A percentile compares a stretch with the other conserved stretches of the same genome.
Conservation (phyloP, 108 stramenopile genomes). For the Discostella stelligeroides region DNA sequence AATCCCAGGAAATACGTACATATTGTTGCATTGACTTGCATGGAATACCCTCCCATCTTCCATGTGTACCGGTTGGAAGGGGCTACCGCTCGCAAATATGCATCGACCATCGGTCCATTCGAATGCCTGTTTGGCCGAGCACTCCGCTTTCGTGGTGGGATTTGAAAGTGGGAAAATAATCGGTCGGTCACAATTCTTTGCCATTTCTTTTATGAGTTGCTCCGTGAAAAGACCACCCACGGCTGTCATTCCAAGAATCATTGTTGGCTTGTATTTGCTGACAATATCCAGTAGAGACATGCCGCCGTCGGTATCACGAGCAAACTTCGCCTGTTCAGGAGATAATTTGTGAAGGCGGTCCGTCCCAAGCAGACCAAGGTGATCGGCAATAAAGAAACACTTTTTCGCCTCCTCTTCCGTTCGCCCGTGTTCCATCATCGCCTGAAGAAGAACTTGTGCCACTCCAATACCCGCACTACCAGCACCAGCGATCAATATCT, state of each 20-base stretch:
- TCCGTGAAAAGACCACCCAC: conserved; percentile 85
- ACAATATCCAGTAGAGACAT: conserved; percentile 68
- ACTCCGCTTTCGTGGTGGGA: conserved; percentile 96
- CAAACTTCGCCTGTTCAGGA: conserved; percentile 73
- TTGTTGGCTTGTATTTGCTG: conserved; percentile 89
- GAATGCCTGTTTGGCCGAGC: conserved; percentile 96
- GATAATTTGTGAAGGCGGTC: conserved; percentile 64
- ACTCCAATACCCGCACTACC: conserved; percentile 95
- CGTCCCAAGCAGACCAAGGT: conserved; percentile 73
- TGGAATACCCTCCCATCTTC: conserved; percentile 65
- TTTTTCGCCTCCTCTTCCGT: conserved; percentile 74
- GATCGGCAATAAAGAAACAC: conserved; percentile 86
- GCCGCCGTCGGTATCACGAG: conserved; percentile 68
- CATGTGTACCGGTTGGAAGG: conserved; percentile 92
- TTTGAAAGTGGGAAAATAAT: conserved; percentile 98
- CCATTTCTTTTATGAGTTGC: conserved; percentile 76
- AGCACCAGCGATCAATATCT: conserved; percentile 91
- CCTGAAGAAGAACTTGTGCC: conserved; percentile 80
- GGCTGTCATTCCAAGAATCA: conserved; percentile 92
- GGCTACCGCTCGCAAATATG: conserved; percentile 95
- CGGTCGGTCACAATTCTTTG: conserved; percentile 72
- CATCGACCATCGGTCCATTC: conserved; percentile 93
- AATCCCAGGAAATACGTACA: conserved; percentile 70
- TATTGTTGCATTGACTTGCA: conserved; percentile 96
- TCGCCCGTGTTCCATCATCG: conserved; percentile 87